These are phyloP conservation scores for Populus hybrid DNA, from an alignment of 441 rosid genomes.

Conservation along the genomic window DNA sequence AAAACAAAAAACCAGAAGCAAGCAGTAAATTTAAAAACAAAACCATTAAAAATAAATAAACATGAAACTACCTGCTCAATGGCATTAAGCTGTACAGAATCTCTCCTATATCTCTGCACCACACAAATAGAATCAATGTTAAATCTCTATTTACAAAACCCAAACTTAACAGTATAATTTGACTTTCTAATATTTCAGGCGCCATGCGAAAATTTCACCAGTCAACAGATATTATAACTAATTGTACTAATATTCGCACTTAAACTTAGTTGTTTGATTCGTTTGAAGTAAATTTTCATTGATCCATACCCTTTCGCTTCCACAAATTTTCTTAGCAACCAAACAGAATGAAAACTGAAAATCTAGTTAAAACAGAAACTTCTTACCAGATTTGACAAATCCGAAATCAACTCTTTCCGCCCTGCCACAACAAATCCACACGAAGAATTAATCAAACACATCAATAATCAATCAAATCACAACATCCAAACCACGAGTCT, in stretches of 20 bases:
- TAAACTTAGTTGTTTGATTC: neutral
- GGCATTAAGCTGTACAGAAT: constrained; percentile 45
- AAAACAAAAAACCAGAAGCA: neutral
- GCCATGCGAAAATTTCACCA: neutral
- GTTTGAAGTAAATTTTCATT: neutral
- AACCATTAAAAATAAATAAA: constrained; percentile 5
- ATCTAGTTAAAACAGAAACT: constrained; percentile 16
- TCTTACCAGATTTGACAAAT: constrained; percentile 55
- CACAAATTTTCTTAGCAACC: constrained; percentile 11
- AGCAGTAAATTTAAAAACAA: constrained; percentile 1
- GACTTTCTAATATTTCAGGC: too few species aligned
- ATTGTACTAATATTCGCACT: neutral
- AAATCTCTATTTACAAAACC: neutral
- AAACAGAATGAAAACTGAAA: constrained; percentile 5
- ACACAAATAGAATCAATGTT: constrained; percentile 20
- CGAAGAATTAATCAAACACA: neutral
- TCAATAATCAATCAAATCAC: constrained; percentile 1
- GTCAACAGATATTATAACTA: neutral
- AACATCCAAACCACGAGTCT: neutral
- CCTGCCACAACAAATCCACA: constrained; percentile 43
- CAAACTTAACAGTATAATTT: neutral
- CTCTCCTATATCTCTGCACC: constrained; percentile 58
- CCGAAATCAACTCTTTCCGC: constrained; percentile 58
- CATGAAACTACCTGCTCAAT: constrained; percentile 55
- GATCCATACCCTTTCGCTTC: neutral